These are phyloP conservation scores for Adansonia madagascariensis DNA, from an alignment of 441 rosid species.

Conservation along the genomic window DNA sequence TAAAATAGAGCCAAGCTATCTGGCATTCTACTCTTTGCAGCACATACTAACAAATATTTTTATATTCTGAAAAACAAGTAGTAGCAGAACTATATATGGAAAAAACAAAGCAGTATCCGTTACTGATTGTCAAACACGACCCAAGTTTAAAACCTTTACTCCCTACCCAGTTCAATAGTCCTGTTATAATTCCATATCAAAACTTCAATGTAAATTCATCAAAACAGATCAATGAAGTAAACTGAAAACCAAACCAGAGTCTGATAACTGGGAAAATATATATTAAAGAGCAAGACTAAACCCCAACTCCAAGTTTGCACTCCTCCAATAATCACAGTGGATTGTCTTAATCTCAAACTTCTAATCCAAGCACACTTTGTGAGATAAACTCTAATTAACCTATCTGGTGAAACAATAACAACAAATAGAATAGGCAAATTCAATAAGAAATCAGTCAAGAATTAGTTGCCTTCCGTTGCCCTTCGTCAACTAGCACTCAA, in stretches of 20 bases:
- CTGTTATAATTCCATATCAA: neutral
- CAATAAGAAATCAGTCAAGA: conserved; percentile 1
- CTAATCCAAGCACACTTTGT: neutral
- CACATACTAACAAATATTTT: neutral
- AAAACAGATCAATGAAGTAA: neutral
- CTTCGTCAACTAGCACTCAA: neutral
- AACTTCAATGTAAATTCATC: neutral
- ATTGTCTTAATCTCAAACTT: neutral
- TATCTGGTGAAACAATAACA: conserved; percentile 10
- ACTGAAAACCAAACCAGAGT: neutral
- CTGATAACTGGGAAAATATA: neutral
- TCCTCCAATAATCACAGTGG: neutral
- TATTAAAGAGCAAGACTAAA: neutral
- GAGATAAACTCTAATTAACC: neutral
- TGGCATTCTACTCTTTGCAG: neutral
- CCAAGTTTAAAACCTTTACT: neutral
- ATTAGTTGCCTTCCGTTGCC: neutral
- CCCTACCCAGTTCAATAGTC: neutral
- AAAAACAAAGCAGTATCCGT: neutral
- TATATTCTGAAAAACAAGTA: conserved; percentile 1
- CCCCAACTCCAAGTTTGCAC: neutral
- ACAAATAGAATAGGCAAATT: conserved; percentile 3
- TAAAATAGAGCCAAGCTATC: neutral
- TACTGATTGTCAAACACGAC: neutral
- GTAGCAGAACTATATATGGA: neutral